These are phyloP conservation scores for Hirschfeldia incana DNA, from an alignment of 345 rosid species.

Conservation along the genomic window DNA sequence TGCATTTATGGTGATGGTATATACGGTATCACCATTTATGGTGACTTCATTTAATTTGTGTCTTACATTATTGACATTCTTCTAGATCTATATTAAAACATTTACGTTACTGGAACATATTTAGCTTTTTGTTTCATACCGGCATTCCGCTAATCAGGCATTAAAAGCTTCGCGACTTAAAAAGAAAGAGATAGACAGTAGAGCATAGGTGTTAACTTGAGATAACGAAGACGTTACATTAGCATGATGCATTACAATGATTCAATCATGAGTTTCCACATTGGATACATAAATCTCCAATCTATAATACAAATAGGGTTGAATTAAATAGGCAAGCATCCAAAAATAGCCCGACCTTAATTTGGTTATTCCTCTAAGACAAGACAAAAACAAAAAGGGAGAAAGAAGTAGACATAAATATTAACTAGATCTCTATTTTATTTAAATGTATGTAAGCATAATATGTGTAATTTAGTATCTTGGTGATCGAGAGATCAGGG, in stretches of 20 bases:
- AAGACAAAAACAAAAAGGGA: not conserved
- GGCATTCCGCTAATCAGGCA: not conserved
- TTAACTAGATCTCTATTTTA: constrained; percentile 19
- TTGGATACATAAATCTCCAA: too few relatives aligned
- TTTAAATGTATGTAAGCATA: constrained; percentile 4
- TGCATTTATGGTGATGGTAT: not conserved
- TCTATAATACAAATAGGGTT: constrained; percentile 14
- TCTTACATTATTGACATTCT: not conserved
- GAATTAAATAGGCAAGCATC: constrained; percentile 24
- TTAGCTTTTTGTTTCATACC: not conserved
- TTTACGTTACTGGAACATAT: constrained; percentile 2
- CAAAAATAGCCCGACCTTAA: constrained; percentile 36
- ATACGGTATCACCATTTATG: constrained; percentile 7
- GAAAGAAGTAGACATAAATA: not conserved
- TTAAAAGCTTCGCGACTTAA: not conserved
- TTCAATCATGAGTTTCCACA: constrained; percentile 21
- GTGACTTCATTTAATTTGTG: constrained; percentile 16
- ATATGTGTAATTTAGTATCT: constrained; percentile 15
- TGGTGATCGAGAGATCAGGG: constrained; percentile 40
- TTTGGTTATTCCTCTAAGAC: constrained; percentile 4
- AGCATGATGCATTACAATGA: constrained; percentile 19
- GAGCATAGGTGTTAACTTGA: not conserved
- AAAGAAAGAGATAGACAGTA: not conserved
- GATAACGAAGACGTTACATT: constrained; percentile 4
- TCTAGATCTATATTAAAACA: not conserved